Percentiles rank a stretch among this genome's conserved stretches.
Evolutionary conservation across 1,284 basidiomycete genomes (phyloP).

Genomic region (Exobasidium rhododendri): DNA sequence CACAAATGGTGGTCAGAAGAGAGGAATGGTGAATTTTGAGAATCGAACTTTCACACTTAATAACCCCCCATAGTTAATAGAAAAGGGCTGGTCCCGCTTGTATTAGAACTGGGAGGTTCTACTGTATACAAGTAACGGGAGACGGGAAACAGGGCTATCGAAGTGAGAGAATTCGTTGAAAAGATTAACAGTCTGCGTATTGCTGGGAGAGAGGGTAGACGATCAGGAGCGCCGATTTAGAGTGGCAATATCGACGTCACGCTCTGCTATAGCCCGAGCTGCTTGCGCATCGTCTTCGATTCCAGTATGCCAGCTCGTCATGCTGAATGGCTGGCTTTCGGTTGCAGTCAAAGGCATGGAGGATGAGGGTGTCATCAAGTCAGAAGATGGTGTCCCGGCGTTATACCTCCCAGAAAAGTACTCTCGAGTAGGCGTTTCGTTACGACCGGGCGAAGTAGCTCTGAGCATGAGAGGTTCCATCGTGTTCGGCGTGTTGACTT

Average conservation of each 20-base stretch:
- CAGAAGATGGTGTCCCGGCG: not conserved
- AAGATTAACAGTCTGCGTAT: no score
- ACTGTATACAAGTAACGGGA: no score
- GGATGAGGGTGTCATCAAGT: not conserved
- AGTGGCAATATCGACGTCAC: not conserved
- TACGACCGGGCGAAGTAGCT: not conserved
- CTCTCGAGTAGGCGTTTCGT: not conserved
- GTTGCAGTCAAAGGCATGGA: not conserved
- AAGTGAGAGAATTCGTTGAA: no score
- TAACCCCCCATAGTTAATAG: no score
- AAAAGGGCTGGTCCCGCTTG: no score
- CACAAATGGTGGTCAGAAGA: no score
- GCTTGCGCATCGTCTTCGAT: constrained; percentile 1
- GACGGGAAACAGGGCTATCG: no score
- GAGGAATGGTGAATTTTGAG: no score
- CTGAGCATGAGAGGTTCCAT: not conserved
- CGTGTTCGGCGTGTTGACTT: constrained; percentile 4
- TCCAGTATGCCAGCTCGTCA: constrained; percentile 1
- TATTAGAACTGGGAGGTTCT: no score
- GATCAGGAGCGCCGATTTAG: not conserved
- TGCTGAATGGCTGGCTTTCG: not conserved
- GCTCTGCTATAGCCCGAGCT: not conserved
- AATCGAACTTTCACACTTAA: no score
- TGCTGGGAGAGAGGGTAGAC: no score
- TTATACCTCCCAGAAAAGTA: not conserved